Evolutionary conservation across 169 alveolate genomes (phyloP).

Genomic region (Plasmodium billcollinsi): DNA sequence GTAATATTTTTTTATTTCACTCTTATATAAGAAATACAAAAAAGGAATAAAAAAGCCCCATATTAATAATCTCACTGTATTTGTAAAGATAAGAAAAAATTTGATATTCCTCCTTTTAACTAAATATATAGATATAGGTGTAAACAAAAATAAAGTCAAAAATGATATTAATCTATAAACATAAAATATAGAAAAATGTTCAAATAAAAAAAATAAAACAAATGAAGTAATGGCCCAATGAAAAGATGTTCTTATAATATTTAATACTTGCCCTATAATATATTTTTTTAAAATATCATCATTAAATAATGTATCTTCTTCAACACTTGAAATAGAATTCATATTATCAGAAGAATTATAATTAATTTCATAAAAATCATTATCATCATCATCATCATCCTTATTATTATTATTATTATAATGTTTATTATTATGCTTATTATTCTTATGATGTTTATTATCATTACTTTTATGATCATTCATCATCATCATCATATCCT

Average conservation of each 20-base stretch:
- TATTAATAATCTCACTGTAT: slow-evolving; percentile 23
- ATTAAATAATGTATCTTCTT: slow-evolving; percentile 52
- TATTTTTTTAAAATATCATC: slow-evolving; percentile 58
- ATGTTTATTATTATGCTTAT: slow-evolving; percentile 7
- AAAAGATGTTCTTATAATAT: slow-evolving; percentile 61
- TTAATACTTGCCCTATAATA: slow-evolving; percentile 40
- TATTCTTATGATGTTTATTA: slow-evolving; percentile 34
- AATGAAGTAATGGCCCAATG: slow-evolving; percentile 68
- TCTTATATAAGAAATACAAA: slow-evolving; percentile 22
- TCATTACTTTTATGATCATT: no score
- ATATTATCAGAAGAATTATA: slow-evolving; percentile 52
- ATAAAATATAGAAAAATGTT: slow-evolving; percentile 52
- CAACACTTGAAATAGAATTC: slow-evolving; percentile 52
- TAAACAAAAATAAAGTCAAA: slow-evolving; percentile 32
- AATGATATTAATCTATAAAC: slow-evolving; percentile 52
- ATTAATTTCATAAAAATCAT: slow-evolving; percentile 63
- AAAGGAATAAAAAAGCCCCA: slow-evolving; percentile 59
- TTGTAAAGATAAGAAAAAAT: slow-evolving; percentile 43
- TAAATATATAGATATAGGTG: slow-evolving; percentile 59
- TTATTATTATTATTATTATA: not conserved
- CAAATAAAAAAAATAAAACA: slow-evolving; percentile 42
- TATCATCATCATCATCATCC: slow-evolving; percentile 5
- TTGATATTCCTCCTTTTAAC: slow-evolving; percentile 19
- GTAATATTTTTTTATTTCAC: slow-evolving; percentile 58
- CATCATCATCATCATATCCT: not conserved